Evolutionary conservation across 768 basidiomycete genomes (phyloP).

Genomic region (Suillus subluteus): DNA sequence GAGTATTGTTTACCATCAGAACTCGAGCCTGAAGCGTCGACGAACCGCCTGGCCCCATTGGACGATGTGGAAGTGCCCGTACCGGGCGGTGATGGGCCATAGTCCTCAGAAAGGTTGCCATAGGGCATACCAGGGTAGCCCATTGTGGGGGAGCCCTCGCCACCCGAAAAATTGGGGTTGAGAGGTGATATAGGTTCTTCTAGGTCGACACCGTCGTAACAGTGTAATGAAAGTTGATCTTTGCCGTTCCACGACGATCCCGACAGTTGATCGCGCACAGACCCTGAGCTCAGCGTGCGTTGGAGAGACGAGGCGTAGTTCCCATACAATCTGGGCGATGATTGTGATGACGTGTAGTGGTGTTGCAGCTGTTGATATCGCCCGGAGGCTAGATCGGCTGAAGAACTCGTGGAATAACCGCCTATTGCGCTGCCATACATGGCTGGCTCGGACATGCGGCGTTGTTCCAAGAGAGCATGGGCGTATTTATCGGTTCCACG

Average conservation of each 20-base stretch:
- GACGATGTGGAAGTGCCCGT: conserved; percentile 65
- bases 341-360: conserved; percentile 37
- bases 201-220: conserved; percentile 38
- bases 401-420: conserved; percentile 33
- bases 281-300: conserved; percentile 47
- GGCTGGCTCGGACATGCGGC: conserved; percentile 72
- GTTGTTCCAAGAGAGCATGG: conserved; percentile 51
- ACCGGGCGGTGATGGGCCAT: conserved; percentile 64
- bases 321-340: conserved; percentile 38
- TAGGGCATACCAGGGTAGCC: conserved; percentile 39
- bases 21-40: conserved; percentile 32
- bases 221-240: conserved; percentile 31
- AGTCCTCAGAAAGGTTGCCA: conserved; percentile 50
- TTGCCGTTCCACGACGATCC: conserved; percentile 34
- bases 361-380: conserved; percentile 49
- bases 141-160: conserved; percentile 39
- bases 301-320: conserved; percentile 46
- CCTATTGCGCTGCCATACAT: conserved; percentile 49
- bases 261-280: conserved; percentile 47
- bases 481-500: conserved; percentile 41
- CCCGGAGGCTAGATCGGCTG: conserved; percentile 34
- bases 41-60: conserved; percentile 31
- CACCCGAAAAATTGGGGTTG: conserved; percentile 55
- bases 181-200: conserved; percentile 60
- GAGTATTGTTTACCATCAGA: conserved; percentile 74